Base-by-base conservation (phyloP, 2,329 filamentous ascomycete genomes). In the Diaporthe destruens region DNA sequence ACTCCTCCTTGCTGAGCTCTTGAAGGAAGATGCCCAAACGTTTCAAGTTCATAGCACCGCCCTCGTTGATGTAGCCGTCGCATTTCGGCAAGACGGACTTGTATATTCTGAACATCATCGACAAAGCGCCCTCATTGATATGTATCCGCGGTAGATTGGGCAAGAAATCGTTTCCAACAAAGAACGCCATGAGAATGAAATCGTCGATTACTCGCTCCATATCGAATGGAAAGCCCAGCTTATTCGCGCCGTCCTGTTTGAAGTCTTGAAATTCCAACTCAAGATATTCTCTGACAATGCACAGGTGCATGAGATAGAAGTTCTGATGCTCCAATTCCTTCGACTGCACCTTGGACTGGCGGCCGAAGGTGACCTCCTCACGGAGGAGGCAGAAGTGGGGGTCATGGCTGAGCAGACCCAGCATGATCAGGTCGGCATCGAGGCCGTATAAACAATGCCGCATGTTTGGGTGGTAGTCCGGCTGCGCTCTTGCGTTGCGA, bases 121-220 rank as follows among this genome's bases (percentile, higher is more conserved):
- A 94, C 82, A 99, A 85, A 29, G 97, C 96, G 76, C 96, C 97
- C 83, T 99, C 97, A 82, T 99, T 99, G 83, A 99, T 99, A 83
- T 99, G 96, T 76, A 99, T 85, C 79, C 97, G 94, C 6, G 97
- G 97, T 72, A 99, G 87, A 83, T 99, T 98, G 3, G 96, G 96
- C 82, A 99, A 88, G 85, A 99, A 99, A 88, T 99, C 96, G 83
- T 99, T 99, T 80, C 96, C 96, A 78, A 99, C 94, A 82, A 99
- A 99, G 85, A 99, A 99, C 61, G 95, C 96, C 95, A 99, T 98
- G 74, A 99, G 89, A 80, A 99, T 98, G 83, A 99, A 99, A 86
- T 99, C 96, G 81, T 99, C 96, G 84, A 99, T 98, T 79, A 99
- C 91, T 75, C 93, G 91, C 85, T 99, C 96, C 88, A 99, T 92